Percentiles rank a stretch among this genome's conserved stretches.
Conservation (phyloP, 345 rosid species). For the Acer yangbiense region DNA sequence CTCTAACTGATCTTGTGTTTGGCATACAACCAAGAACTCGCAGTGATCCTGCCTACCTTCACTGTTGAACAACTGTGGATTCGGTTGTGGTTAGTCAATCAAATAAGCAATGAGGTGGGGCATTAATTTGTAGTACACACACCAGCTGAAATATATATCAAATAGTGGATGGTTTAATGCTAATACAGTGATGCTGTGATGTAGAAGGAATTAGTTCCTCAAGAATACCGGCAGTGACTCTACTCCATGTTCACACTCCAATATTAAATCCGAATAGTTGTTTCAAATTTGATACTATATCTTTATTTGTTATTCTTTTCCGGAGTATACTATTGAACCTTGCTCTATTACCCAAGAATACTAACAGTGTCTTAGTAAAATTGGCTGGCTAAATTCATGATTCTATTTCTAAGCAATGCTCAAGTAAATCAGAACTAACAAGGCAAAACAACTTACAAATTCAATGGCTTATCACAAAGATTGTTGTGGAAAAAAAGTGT, state of each 20-base stretch:
- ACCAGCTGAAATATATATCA: not conserved
- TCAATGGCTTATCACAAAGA: slow-evolving; percentile 71
- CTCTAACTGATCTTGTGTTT: not conserved
- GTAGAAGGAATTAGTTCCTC: not conserved
- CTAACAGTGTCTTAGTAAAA: not conserved
- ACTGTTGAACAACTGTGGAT: not conserved
- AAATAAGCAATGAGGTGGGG: not conserved
- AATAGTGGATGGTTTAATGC: not conserved
- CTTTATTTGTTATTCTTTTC: too few relatives aligned
- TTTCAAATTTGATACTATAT: not conserved
- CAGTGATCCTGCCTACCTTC: not conserved
- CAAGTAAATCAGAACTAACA: slow-evolving; percentile 7
- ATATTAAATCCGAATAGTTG: not conserved
- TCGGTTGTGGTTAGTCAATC: not conserved
- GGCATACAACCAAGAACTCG: not conserved
- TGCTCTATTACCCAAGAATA: not conserved
- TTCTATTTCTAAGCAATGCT: slow-evolving; percentile 5
- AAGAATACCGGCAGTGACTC: slow-evolving; percentile 5
- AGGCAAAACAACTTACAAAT: slow-evolving; percentile 47
- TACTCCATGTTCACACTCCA: not conserved
- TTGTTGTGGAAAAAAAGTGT: slow-evolving; percentile 60
- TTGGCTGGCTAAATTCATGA: not conserved
- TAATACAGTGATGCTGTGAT: not conserved
- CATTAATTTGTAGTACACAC: not conserved
- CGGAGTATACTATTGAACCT: not conserved